Percentiles rank a stretch among this genome's conserved stretches.
Conservation (phyloP, 148 eudicot species). For the Talinum fruticosum region DNA sequence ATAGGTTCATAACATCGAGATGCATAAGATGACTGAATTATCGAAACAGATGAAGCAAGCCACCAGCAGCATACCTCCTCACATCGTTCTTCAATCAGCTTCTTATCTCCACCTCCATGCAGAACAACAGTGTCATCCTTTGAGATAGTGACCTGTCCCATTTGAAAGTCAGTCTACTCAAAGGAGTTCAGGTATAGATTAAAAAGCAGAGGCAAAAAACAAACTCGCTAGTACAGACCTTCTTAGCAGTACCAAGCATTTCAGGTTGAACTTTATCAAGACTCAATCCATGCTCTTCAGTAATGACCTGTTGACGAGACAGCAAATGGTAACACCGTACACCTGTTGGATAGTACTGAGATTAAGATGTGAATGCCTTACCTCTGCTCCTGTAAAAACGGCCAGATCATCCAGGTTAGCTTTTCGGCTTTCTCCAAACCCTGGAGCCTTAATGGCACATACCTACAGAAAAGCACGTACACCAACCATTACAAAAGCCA, state of each 20-base stretch:
- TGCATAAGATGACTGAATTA: neutral
- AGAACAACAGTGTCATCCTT: conserved; percentile 83
- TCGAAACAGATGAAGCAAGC: neutral
- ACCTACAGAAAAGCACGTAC: conserved; percentile 43
- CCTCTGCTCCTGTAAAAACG: conserved; percentile 92
- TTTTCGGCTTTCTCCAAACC: conserved; percentile 93
- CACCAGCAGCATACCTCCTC: conserved; percentile 58
- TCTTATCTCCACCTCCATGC: conserved; percentile 84
- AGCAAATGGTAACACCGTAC: conserved; percentile 10
- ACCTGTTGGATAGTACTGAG: conserved; percentile 6
- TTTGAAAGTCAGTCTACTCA: conserved; percentile 15
- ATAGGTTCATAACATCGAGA: neutral
- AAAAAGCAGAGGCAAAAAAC: neutral
- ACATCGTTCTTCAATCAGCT: conserved; percentile 85
- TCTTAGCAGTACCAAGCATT: conserved; percentile 88
- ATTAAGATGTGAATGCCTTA: conserved; percentile 24
- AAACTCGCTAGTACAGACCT: conserved; percentile 37
- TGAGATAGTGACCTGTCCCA: conserved; percentile 71
- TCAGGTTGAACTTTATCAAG: conserved; percentile 65
- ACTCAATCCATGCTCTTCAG: conserved; percentile 69
- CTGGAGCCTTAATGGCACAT: conserved; percentile 98
- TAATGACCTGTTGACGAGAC: conserved; percentile 54
- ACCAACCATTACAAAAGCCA: neutral
- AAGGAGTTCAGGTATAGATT: neutral
- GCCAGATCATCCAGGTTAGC: conserved; percentile 88